Conservation (phyloP, 2,329 filamentous ascomycete species). For the Zasmidium angulare region DNA sequence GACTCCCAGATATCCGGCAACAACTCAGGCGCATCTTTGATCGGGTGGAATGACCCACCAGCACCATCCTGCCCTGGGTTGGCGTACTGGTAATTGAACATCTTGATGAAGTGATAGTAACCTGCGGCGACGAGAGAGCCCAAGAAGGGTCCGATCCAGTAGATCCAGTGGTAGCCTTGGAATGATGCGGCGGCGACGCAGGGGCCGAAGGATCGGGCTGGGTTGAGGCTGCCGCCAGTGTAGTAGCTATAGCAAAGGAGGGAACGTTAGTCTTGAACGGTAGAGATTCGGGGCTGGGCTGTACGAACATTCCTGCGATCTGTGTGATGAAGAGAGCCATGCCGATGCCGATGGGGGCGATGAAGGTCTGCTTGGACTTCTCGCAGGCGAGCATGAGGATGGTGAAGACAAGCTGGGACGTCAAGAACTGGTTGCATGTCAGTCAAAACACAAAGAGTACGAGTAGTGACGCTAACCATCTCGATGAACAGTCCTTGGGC, state of each 20-base stretch:
- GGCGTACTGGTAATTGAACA: constrained; percentile 34
- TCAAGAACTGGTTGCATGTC: constrained; percentile 34
- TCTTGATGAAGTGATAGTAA: constrained; percentile 35
- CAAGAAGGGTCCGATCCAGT: constrained; percentile 30
- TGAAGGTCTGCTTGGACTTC: constrained; percentile 36
- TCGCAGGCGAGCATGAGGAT: constrained; percentile 39
- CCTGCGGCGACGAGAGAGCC: constrained; percentile 32
- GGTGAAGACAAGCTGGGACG: constrained; percentile 31
- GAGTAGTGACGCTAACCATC: no score
- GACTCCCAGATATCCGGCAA: background rate
- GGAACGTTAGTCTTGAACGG: background rate
- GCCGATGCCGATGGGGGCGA: constrained; percentile 29
- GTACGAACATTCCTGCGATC: constrained; percentile 20
- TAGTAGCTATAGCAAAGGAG: constrained; percentile 22
- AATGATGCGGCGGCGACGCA: constrained; percentile 31
- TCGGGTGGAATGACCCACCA: constrained; percentile 7
- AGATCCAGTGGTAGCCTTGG: constrained; percentile 34
- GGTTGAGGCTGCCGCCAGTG: constrained; percentile 36
- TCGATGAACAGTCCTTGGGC: constrained; percentile 37
- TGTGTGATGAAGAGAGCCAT: constrained; percentile 28
- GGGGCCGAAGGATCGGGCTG: constrained; percentile 35
- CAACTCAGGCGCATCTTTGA: background rate
- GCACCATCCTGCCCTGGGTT: constrained; percentile 26
- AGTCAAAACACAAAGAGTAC: no score
- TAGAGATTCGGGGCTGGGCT: background rate